Evolutionary conservation across 805 yeast species (phyloP).

Genomic region (Barnettozyma californica): DNA sequence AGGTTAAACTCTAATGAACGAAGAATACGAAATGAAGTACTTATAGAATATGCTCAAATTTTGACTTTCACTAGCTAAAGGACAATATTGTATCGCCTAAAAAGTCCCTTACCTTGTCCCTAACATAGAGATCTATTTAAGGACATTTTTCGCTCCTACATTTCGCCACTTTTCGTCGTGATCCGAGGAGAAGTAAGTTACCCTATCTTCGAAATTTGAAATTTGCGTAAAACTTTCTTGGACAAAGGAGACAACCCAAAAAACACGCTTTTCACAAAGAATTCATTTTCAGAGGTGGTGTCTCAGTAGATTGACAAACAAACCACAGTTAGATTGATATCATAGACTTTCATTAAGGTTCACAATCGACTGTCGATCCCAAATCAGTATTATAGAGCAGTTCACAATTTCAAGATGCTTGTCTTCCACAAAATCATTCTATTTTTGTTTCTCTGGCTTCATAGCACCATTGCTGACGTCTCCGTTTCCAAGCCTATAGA

Average conservation of each 20-base stretch:
- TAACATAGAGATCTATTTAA: neutral
- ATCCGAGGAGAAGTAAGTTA: neutral
- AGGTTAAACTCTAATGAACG: too few relatives aligned
- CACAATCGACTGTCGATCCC: neutral
- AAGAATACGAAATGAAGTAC: too few relatives aligned
- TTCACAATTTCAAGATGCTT: neutral
- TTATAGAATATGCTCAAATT: too few relatives aligned
- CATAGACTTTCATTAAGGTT: neutral
- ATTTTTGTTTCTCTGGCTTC: neutral
- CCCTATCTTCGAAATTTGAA: neutral
- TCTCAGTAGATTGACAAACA: neutral
- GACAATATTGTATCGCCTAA: too few relatives aligned
- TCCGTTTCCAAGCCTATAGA: constrained; percentile 23
- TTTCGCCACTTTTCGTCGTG: neutral
- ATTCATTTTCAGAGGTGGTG: neutral
- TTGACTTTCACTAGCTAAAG: too few relatives aligned
- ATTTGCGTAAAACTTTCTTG: neutral
- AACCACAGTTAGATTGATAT: neutral
- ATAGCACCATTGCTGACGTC: constrained; percentile 19
- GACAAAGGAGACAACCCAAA: neutral
- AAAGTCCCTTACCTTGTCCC: too few relatives aligned
- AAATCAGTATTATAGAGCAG: too few relatives aligned
- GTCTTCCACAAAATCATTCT: neutral
- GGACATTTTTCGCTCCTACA: neutral
- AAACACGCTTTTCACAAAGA: neutral